Evolutionary conservation across 768 basidiomycete species (phyloP).

Genomic region (Pisolithus tinctorius): DNA sequence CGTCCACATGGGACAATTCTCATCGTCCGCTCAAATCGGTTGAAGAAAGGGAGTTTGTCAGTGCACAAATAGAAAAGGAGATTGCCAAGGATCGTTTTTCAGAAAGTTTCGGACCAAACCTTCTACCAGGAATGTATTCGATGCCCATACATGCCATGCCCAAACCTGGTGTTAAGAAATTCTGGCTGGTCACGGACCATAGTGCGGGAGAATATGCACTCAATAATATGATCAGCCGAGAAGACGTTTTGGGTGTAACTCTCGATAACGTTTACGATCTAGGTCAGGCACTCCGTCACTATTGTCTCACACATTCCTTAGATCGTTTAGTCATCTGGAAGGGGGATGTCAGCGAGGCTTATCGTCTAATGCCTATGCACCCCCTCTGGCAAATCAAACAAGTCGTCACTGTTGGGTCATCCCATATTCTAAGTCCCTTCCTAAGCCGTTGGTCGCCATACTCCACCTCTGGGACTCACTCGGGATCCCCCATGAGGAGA

Average conservation of each 20-base stretch:
- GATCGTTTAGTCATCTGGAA: slow-evolving; percentile 18
- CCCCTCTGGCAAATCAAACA: slow-evolving; percentile 38
- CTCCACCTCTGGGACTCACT: slow-evolving; percentile 27
- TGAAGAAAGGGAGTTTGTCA: slow-evolving; percentile 17
- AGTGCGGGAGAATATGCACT: slow-evolving; percentile 26
- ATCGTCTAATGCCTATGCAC: slow-evolving; percentile 30
- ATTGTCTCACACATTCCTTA: accelerated
- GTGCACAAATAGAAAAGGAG: slow-evolving; percentile 10
- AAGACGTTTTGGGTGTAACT: slow-evolving; percentile 17
- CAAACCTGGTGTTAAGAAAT: slow-evolving; percentile 33
- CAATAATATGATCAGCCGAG: slow-evolving; percentile 28
- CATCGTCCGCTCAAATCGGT: slow-evolving; percentile 9
- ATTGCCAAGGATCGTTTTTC: slow-evolving; percentile 10
- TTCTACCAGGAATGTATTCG: slow-evolving; percentile 36
- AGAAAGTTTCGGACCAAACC: slow-evolving; percentile 17
- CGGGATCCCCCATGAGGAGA: slow-evolving; percentile 22
- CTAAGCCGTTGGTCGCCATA: slow-evolving; percentile 3
- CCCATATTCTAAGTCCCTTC: not conserved
- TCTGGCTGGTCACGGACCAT: slow-evolving; percentile 35
- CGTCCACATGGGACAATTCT: slow-evolving; percentile 20
- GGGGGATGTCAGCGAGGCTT: slow-evolving; percentile 33
- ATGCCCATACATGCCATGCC: slow-evolving; percentile 35
- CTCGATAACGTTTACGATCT: slow-evolving; percentile 32
- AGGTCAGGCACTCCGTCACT: slow-evolving; percentile 4
- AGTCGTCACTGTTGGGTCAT: slow-evolving; percentile 26